Evolutionary conservation across 805 yeast species (phyloP).

Genomic region (Ogataea zsoltii): DNA sequence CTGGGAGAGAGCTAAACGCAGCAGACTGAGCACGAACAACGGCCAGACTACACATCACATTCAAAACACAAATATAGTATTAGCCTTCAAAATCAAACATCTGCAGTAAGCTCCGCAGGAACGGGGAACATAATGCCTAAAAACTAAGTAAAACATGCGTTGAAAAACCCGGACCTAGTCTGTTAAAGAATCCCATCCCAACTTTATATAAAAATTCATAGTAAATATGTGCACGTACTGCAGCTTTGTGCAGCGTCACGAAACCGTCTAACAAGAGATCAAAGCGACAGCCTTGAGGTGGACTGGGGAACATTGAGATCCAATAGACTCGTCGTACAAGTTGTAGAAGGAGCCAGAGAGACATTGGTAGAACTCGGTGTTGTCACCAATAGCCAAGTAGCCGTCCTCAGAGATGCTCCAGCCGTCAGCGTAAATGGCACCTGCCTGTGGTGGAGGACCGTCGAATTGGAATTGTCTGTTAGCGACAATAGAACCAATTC

Average conservation of each 20-base stretch:
- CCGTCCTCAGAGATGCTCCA: conserved; percentile 48
- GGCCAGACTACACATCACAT: too few species aligned
- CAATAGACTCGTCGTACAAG: conserved; percentile 51
- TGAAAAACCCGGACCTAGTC: conserved; percentile 5
- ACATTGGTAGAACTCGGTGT: conserved; percentile 52
- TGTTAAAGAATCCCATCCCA: conserved; percentile 7
- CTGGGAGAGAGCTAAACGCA: too few species aligned
- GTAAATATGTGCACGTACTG: neutral
- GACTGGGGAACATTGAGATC: conserved; percentile 49
- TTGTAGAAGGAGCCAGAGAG: conserved; percentile 58
- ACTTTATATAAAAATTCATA: conserved; percentile 2
- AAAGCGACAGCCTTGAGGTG: conserved; percentile 45
- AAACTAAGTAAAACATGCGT: conserved; percentile 4
- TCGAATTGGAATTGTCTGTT: conserved; percentile 68
- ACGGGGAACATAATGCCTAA: neutral
- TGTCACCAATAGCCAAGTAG: conserved; percentile 51
- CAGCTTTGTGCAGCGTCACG: neutral
- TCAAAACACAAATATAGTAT: neutral
- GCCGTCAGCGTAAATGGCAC: conserved; percentile 53
- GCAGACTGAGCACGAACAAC: too few species aligned
- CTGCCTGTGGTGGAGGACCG: conserved; percentile 66
- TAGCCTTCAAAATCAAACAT: neutral
- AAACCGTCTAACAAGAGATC: conserved; percentile 30
- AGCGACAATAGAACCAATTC: conserved; percentile 61
- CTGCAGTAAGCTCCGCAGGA: neutral